A percentile compares a stretch with the other conserved stretches of the same genome.
phyloP scores from a whole-genome alignment of 495 filamentous ascomycete genomes.

The Hyphodiscus hymeniophilus region DNA sequence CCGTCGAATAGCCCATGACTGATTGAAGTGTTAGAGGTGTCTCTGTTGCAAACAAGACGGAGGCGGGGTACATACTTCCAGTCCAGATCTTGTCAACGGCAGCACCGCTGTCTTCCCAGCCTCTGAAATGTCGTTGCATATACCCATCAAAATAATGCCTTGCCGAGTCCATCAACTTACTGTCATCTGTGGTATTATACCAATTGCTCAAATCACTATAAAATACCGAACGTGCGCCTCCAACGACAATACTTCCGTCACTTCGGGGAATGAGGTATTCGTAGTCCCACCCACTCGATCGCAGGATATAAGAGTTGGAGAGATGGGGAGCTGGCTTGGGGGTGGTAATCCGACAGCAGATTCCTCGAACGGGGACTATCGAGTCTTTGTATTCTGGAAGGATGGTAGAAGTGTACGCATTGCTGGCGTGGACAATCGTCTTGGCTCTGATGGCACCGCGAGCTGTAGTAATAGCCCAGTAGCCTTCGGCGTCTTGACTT shows the following conservation, averaged over 20 bases:
- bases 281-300: constrained; percentile 1
- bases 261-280: constrained; percentile 44
- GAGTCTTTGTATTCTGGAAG: constrained; percentile 29
- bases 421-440: constrained; percentile 61
- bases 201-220: constrained; percentile 29
- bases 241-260: constrained; percentile 46
- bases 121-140: constrained; percentile 41
- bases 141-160: constrained; percentile 42
- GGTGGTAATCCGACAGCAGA: constrained; percentile 6
- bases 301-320: constrained; percentile 3
- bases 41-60: too few species aligned
- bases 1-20: constrained; percentile 46
- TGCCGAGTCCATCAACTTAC: constrained; percentile 41
- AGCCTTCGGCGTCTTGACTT: constrained; percentile 12
- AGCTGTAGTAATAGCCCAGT: constrained; percentile 39
- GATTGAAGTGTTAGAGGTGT: too few species aligned
- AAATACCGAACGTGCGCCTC: constrained; percentile 37
- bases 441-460: constrained; percentile 42
- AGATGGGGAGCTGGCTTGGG: constrained; percentile 1
- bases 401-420: constrained; percentile 57
- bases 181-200: constrained; percentile 47
- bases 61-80: too few species aligned
- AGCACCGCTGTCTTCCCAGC: constrained; percentile 42
- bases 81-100: constrained; percentile 51
- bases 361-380: constrained; percentile 12